Evolutionary conservation across 2,329 filamentous ascomycete species (phyloP).

Genomic region (Pseudogymnoascus sp.): DNA sequence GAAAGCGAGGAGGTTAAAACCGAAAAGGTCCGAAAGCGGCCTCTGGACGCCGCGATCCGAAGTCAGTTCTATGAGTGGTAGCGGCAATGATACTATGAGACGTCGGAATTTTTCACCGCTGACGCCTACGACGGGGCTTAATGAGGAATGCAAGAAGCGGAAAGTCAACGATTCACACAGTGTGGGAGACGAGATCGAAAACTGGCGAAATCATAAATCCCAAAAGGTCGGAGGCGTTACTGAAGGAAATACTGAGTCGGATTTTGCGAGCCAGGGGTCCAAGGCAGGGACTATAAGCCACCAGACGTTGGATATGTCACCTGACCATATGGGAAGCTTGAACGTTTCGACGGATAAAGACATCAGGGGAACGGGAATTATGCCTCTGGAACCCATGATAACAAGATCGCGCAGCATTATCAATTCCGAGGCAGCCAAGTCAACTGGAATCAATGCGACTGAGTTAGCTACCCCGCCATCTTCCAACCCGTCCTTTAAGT

Average conservation of each 20-base stretch:
- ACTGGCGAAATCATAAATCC: not conserved
- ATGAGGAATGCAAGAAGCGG: not conserved
- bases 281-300: not conserved
- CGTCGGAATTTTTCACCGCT: not conserved
- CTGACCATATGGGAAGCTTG: not conserved
- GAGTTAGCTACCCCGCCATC: not conserved
- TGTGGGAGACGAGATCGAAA: not conserved
- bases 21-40: not conserved
- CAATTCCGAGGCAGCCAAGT: not conserved
- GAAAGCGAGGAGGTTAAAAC: not conserved
- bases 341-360: not conserved
- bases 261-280: not conserved
- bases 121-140: not conserved
- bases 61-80: not conserved
- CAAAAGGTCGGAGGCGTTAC: not conserved
- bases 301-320: not conserved
- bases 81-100: not conserved
- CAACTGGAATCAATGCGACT: not conserved
- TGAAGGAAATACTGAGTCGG: not conserved
- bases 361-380: not conserved
- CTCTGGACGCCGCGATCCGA: not conserved
- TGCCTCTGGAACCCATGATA: not conserved
- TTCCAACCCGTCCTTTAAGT: not conserved
- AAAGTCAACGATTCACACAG: not conserved
- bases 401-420: not conserved